Conservation (phyloP, 805 yeast genomes). For the Brettanomyces custersianus region DNA sequence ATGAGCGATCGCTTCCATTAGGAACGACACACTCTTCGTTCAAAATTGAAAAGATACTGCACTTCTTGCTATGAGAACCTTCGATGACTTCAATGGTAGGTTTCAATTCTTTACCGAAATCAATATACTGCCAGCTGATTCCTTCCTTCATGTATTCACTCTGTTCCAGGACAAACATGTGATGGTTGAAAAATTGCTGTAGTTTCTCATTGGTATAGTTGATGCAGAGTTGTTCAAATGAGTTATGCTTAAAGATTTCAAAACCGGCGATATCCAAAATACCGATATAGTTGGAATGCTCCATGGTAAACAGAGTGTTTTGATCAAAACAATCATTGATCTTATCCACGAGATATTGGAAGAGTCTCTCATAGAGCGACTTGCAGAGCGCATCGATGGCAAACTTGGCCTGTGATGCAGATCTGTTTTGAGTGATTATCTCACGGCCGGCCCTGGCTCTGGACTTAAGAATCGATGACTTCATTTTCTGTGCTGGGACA, state of each 20-base stretch:
- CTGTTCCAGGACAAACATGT: constrained; percentile 51
- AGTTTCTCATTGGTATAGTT: constrained; percentile 53
- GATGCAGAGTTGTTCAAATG: constrained; percentile 53
- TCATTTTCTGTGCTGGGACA: constrained; percentile 38
- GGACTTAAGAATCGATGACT: constrained; percentile 60
- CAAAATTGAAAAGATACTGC: constrained; percentile 77
- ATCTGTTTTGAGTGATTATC: constrained; percentile 68
- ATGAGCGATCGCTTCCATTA: constrained; percentile 73
- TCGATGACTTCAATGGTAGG: constrained; percentile 93
- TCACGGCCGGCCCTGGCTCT: constrained; percentile 89
- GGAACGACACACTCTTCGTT: constrained; percentile 97
- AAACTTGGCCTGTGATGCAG: constrained; percentile 69
- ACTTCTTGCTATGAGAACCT: constrained; percentile 32
- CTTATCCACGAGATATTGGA: constrained; percentile 64
- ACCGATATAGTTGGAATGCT: constrained; percentile 38
- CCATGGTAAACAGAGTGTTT: constrained; percentile 9
- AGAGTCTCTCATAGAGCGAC: constrained; percentile 74
- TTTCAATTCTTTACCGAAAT: constrained; percentile 90
- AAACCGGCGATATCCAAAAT: constrained; percentile 57
- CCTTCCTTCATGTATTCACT: constrained; percentile 51
- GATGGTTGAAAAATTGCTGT: constrained; percentile 56
- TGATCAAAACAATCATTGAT: constrained; percentile 57
- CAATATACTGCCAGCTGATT: constrained; percentile 67
- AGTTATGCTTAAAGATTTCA: constrained; percentile 48
- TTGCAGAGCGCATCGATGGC: constrained; percentile 84